Base-by-base conservation (phyloP, 805 yeast species). In the Saturnispora dispora region DNA sequence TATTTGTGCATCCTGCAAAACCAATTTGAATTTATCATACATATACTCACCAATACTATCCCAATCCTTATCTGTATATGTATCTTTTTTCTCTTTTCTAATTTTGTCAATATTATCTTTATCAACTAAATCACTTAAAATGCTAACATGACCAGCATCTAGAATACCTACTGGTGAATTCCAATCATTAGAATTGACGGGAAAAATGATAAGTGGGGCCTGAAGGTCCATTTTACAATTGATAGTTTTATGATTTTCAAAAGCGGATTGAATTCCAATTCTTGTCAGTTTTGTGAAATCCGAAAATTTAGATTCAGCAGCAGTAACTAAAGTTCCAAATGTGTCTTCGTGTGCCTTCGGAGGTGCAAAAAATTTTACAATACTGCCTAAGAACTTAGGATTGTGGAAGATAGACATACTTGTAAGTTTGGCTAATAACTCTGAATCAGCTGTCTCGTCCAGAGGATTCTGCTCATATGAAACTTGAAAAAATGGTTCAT, bases 111-210 rank as follows among this genome's bases (percentile, higher is more conserved):
- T 76, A 45, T 78, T 79, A 3, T 77, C 75, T 56, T 79, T 80
- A 45, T 85, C 86, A 3, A 82, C 93, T 40, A 91, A 74, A 59
- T 90, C 93, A 62, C 96, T 87, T 1, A 73, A 68, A 15, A 93
- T 80, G 56, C 88, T 82, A 23, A 95, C 83, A 65, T 91, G 96
- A 62, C 99, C 99, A 7, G 97, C 96, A 73, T 93, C 98, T 50
- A 93, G 73, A 18, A 93, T 79, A 3, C 90, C 87, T 57, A 96
- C 95, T 0, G 97, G 95, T 0, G 97, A 82, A 40, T 83, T 74
- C 81, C 88, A 82, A 56, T 78, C 79, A 11, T 79, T 74, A 0
- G 95, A 85, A 60, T 88, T 87, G 32, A 88, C 71, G 0, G 99
- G 99, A 17, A 93, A 59, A 8, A 91, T 84, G 22, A 95, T 81